These are phyloP conservation scores for Rhizomucor pusillus DNA, from an alignment of 371 early-diverging fungal species.

Conservation along the genomic window DNA sequence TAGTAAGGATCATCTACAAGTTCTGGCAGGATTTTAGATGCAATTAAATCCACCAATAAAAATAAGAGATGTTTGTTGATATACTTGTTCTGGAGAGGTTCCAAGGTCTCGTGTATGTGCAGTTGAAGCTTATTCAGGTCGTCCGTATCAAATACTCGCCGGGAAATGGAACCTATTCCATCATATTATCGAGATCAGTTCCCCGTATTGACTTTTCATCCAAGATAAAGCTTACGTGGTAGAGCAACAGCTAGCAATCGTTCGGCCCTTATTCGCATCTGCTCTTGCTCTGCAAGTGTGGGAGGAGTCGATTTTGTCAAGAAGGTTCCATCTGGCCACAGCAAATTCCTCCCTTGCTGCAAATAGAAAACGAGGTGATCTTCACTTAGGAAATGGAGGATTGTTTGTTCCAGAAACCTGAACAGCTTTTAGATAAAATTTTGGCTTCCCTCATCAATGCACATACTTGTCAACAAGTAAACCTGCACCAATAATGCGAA, in stretches of 20 bases:
- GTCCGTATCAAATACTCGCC: constrained; percentile 34
- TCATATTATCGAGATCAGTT: not conserved
- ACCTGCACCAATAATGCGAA: constrained; percentile 44
- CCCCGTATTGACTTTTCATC: not conserved
- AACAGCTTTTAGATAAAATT: not conserved
- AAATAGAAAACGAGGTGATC: constrained; percentile 53
- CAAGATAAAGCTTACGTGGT: constrained; percentile 28
- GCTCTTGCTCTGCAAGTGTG: constrained; percentile 30
- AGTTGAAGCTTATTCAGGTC: constrained; percentile 34
- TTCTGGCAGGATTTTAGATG: constrained; percentile 39
- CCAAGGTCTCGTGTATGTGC: constrained; percentile 37
- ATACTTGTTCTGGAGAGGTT: constrained; percentile 44
- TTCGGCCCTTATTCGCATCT: constrained; percentile 40
- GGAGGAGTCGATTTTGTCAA: constrained; percentile 34
- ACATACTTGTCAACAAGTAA: constrained; percentile 45
- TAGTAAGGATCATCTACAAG: constrained; percentile 14
- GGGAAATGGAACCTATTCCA: not conserved
- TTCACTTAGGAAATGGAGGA: constrained; percentile 57
- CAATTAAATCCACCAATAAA: constrained; percentile 37
- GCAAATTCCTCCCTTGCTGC: constrained; percentile 48
- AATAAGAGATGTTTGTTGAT: constrained; percentile 48
- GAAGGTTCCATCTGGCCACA: constrained; percentile 59
- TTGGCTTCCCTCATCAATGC: not conserved
- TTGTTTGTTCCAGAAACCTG: constrained; percentile 56
- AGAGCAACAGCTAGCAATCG: constrained; percentile 31